phyloP scores from a whole-genome alignment of 352 stramenopile genomes.

The Pythium grandisporangium region DNA sequence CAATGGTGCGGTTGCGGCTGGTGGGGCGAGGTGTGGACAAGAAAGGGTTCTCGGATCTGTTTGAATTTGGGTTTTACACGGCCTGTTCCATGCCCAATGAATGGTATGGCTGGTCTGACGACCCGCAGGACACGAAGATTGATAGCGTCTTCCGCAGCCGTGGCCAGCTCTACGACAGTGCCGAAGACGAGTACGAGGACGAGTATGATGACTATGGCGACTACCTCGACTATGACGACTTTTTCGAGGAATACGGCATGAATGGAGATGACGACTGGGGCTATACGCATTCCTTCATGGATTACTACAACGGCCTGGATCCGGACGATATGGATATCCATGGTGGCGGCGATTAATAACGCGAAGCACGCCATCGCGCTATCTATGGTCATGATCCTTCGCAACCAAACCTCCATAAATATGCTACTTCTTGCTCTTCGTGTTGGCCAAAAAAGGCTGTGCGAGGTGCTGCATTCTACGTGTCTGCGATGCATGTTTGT shows the following conservation, averaged over 20 bases:
- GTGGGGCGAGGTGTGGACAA: background rate
- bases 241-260: background rate
- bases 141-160: slow-evolving; percentile 5
- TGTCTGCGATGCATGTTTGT: no score
- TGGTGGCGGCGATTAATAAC: no score
- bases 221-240: background rate
- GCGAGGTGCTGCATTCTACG: no score
- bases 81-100: background rate
- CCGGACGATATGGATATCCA: no score
- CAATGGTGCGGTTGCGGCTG: slow-evolving; percentile 1
- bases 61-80: background rate
- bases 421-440: no score
- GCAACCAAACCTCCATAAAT: no score
- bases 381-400: no score
- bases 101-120: slow-evolving; percentile 6
- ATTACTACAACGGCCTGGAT: background rate
- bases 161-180: background rate
- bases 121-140: slow-evolving; percentile 1
- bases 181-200: background rate
- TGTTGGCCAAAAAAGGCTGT: no score
- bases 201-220: slow-evolving; percentile 1
- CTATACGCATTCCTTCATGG: background rate
- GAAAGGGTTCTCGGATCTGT: background rate
- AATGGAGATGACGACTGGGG: background rate
- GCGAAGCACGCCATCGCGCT: no score